Percentiles rank a stretch among this genome's conserved stretches.
These are phyloP conservation scores for Ophiocordyceps polyrhachis-furcata DNA, from an alignment of 2,329 filamentous ascomycete species.

Conservation along the genomic window DNA sequence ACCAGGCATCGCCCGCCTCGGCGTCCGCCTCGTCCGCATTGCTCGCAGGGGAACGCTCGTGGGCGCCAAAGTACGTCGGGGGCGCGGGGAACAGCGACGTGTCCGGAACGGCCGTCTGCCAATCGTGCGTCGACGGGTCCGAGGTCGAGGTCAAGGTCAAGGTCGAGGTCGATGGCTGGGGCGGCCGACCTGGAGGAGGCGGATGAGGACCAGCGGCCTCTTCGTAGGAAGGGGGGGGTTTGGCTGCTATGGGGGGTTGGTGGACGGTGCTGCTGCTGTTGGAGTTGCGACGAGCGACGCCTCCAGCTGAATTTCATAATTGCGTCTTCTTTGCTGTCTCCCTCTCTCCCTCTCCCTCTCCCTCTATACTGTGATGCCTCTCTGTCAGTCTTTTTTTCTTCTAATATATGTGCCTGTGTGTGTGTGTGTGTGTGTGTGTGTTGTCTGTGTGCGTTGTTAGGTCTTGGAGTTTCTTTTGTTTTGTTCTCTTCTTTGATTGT, in stretches of 20 bases:
- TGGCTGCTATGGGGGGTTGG: not conserved
- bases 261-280: not conserved
- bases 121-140: constrained; percentile 35
- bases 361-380: not conserved
- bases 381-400: too few species aligned
- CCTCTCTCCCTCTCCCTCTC: not conserved
- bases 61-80: constrained; percentile 44
- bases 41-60: constrained; percentile 45
- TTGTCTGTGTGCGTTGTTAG: too few species aligned
- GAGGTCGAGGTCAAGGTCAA: constrained; percentile 5
- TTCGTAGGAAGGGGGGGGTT: not conserved
- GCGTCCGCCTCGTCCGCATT: constrained; percentile 50
- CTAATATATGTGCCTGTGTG: too few species aligned
- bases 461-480: too few species aligned
- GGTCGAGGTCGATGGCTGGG: constrained; percentile 9
- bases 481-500: too few species aligned
- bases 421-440: too few species aligned
- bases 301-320: not conserved
- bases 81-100: constrained; percentile 55
- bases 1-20: constrained; percentile 48
- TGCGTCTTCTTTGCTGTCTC: not conserved
- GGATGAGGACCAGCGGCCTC: not conserved
- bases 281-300: too few species aligned
- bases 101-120: constrained; percentile 53
- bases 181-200: constrained; percentile 18